Conservation (phyloP, 441 rosid genomes). For the Capsella rubella region DNA sequence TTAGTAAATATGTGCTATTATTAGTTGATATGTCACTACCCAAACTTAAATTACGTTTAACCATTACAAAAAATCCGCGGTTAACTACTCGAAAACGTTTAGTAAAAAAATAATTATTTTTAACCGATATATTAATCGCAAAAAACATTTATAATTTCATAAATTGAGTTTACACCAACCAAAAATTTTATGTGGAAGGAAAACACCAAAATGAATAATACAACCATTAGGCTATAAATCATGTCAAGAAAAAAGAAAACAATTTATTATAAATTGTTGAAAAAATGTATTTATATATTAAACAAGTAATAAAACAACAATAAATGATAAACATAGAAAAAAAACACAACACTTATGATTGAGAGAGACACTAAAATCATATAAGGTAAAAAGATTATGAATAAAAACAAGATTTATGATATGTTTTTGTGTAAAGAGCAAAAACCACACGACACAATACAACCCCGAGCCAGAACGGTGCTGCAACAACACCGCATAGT, state of each 20-base stretch:
- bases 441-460: background rate
- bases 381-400: background rate
- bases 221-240: background rate
- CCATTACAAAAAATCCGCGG: no score
- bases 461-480: slow-evolving; percentile 18
- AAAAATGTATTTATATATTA: background rate
- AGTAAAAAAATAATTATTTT: no score
- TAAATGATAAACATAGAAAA: background rate
- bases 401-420: background rate
- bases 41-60: no score
- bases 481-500: slow-evolving; percentile 25
- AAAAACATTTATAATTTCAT: no score
- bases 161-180: no score
- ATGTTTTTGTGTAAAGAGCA: background rate
- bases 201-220: background rate
- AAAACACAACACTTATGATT: background rate
- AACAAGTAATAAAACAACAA: background rate
- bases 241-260: background rate
- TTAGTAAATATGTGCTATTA: background rate
- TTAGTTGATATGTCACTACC: no score
- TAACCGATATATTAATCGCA: no score
- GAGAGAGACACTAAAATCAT: slow-evolving; percentile 16
- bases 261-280: background rate
- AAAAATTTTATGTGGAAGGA: background rate
- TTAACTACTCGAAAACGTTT: no score